These are phyloP conservation scores for Stephanodiscus triporus DNA, from an alignment of 108 stramenopile species.

Conservation along the genomic window DNA sequence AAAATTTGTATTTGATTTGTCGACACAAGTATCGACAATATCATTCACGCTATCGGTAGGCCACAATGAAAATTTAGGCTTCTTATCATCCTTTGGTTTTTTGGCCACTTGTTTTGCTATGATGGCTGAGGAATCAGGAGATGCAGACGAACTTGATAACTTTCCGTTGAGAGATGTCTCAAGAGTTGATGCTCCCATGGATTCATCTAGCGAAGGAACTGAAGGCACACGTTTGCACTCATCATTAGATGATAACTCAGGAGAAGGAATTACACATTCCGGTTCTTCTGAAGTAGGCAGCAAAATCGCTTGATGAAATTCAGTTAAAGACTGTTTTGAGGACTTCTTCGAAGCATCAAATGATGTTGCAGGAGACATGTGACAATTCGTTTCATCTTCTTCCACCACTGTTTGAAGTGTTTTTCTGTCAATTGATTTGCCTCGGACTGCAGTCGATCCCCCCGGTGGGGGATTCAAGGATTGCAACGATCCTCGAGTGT, in stretches of 20 bases:
- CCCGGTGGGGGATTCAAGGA: conserved; percentile 17
- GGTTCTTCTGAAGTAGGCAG: conserved; percentile 22
- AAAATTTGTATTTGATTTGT: conserved; percentile 14
- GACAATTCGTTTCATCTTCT: conserved; percentile 49
- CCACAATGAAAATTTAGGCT: conserved; percentile 4
- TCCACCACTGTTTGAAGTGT: conserved; percentile 79
- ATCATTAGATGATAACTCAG: conserved; percentile 18
- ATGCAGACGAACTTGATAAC: conserved; percentile 9
- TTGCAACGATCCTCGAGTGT: conserved; percentile 11
- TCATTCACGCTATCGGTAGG: not conserved
- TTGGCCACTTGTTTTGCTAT: too few relatives aligned
- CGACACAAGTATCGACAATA: not conserved
- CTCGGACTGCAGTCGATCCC: not conserved
- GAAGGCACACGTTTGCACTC: conserved; percentile 36
- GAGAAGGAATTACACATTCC: not conserved
- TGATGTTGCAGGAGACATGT: conserved; percentile 45
- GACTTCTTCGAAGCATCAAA: conserved; percentile 47
- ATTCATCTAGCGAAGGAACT: conserved; percentile 34
- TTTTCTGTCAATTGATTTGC: conserved; percentile 36
- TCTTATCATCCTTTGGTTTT: conserved; percentile 9
- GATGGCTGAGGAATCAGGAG: too few relatives aligned
- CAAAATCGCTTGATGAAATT: conserved; percentile 12
- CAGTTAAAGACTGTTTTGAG: conserved; percentile 34
- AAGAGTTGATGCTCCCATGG: conserved; percentile 19
- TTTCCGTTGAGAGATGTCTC: conserved; percentile 17